These are phyloP conservation scores for Beauveria rudraprayagi DNA, from an alignment of 2,329 filamentous ascomycete species.

Conservation along the genomic window DNA sequence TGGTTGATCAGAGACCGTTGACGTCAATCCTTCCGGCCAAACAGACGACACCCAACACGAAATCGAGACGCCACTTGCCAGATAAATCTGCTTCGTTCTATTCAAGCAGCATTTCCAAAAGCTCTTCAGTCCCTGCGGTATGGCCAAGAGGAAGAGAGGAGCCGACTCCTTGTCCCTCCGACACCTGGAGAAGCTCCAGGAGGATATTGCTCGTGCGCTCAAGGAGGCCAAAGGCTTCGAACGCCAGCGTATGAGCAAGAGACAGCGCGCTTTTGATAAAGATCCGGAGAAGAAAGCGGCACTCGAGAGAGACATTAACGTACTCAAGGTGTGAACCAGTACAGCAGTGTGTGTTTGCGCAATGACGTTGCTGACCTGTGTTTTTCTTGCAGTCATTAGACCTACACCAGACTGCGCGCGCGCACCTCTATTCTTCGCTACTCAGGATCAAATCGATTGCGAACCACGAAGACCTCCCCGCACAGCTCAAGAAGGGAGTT, in stretches of 20 bases:
- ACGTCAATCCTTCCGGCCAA: neutral
- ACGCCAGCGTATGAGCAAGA: constrained; percentile 64
- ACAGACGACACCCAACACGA: neutral
- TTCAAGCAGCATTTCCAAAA: neutral
- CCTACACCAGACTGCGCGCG: constrained; percentile 47
- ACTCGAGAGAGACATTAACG: constrained; percentile 52
- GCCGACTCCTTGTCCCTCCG: constrained; percentile 37
- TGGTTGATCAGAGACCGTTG: neutral
- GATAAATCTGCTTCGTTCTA: neutral
- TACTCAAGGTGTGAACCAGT: constrained; percentile 39
- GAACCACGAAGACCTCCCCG: constrained; percentile 41
- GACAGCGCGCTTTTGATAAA: constrained; percentile 39
- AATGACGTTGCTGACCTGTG: constrained; percentile 2
- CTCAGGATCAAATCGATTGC: constrained; percentile 46
- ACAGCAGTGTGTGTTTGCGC: neutral
- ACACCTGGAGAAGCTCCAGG: constrained; percentile 46
- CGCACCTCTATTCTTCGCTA: constrained; percentile 47
- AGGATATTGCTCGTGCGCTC: constrained; percentile 57
- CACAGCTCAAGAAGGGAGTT: constrained; percentile 36
- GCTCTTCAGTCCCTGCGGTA: neutral
- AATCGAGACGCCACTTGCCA: neutral
- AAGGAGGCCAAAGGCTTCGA: constrained; percentile 70
- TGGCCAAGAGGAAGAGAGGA: constrained; percentile 52
- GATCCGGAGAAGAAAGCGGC: constrained; percentile 45
- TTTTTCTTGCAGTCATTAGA: constrained; percentile 40